These are phyloP conservation scores for Sphaerulina populicola DNA, from an alignment of 2,329 filamentous ascomycete genomes.

Conservation along the genomic window DNA sequence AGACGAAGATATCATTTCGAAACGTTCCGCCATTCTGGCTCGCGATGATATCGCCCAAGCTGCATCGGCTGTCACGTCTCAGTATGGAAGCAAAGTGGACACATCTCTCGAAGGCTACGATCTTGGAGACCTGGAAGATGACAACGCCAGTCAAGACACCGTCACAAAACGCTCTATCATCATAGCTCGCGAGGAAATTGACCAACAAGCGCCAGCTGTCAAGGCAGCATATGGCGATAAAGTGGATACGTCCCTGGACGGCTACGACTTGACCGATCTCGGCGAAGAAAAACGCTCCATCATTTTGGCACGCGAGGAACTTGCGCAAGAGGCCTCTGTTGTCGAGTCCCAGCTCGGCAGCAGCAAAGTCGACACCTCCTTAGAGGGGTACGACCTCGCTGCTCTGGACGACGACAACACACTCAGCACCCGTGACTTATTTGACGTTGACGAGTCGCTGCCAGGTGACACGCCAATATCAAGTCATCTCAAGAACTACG, in stretches of 20 bases:
- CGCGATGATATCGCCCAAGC: background rate
- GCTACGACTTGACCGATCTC: constrained; percentile 4
- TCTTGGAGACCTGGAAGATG: constrained; percentile 1
- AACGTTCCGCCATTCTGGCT: background rate
- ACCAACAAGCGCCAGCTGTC: background rate
- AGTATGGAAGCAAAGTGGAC: constrained; percentile 3
- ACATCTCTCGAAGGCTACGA: constrained; percentile 11
- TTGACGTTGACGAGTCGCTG: constrained; percentile 1
- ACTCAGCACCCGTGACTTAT: background rate
- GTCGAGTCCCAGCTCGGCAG: constrained; percentile 1
- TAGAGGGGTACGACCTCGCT: constrained; percentile 8
- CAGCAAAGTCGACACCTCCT: constrained; percentile 1
- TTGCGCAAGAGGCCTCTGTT: background rate
- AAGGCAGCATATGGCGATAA: background rate
- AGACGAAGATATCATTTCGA: background rate
- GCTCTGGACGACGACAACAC: constrained; percentile 1
- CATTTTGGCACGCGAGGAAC: background rate
- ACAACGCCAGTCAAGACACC: background rate
- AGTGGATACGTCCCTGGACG: constrained; percentile 6
- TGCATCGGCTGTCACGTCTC: background rate
- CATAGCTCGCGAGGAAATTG: background rate
- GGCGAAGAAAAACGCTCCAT: constrained; percentile 4
- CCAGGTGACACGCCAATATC: background rate
- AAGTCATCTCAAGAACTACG: background rate
- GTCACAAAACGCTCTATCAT: background rate